These are phyloP conservation scores for Chionographis japonica DNA, from an alignment of 106 monocot genomes.

Conservation along the genomic window DNA sequence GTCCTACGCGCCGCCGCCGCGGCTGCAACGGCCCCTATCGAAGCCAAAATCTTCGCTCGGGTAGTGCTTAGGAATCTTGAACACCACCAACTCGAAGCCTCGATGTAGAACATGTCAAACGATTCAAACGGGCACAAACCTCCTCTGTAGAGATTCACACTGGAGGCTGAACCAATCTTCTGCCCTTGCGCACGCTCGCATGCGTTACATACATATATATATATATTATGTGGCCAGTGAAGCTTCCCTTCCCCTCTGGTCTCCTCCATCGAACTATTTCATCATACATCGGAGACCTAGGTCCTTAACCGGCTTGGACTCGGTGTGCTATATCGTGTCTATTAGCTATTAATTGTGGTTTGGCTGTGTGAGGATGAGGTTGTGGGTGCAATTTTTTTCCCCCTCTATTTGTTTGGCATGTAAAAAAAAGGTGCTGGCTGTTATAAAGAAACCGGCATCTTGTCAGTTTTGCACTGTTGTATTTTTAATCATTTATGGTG, in stretches of 20 bases:
- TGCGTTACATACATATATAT: not conserved
- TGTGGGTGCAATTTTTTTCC: slow-evolving; percentile 5
- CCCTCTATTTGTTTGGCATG: slow-evolving; percentile 9
- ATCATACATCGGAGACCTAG: not conserved
- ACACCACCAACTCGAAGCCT: slow-evolving; percentile 50
- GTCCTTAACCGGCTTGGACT: not conserved
- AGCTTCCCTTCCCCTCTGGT: not conserved
- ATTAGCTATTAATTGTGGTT: slow-evolving; percentile 6
- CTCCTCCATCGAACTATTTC: not conserved
- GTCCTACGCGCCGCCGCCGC: slow-evolving; percentile 69
- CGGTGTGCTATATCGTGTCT: not conserved
- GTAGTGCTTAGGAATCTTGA: slow-evolving; percentile 86
- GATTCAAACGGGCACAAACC: not conserved
- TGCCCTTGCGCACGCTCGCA: not conserved
- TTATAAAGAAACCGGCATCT: slow-evolving; percentile 26
- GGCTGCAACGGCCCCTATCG: slow-evolving; percentile 57
- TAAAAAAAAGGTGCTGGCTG: slow-evolving; percentile 30
- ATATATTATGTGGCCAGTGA: not conserved
- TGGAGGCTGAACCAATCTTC: not conserved
- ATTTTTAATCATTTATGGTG: not conserved
- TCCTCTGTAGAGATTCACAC: not conserved
- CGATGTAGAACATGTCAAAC: slow-evolving; percentile 14
- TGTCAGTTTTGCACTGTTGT: slow-evolving; percentile 21
- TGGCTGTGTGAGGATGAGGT: slow-evolving; percentile 5
- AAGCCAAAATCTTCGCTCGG: slow-evolving; percentile 83